These are phyloP conservation scores for Tuber brumale DNA, from an alignment of 495 filamentous ascomycete genomes.

Conservation along the genomic window DNA sequence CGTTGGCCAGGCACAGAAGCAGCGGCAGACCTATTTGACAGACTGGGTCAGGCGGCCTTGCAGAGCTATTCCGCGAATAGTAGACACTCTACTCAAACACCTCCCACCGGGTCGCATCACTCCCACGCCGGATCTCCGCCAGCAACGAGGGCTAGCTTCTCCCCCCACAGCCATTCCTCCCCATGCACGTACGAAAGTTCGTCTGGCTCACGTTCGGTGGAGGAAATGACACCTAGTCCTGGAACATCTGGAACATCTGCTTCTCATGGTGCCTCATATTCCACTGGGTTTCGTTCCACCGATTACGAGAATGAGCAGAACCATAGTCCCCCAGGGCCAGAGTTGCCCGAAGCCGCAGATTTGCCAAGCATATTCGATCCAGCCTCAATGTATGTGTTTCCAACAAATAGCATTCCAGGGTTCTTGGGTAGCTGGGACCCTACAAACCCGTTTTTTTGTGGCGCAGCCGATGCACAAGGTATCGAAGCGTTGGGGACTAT, in stretches of 20 bases:
- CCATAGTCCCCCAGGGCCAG: constrained; percentile 16
- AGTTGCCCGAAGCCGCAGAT: constrained; percentile 17
- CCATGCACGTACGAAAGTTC: constrained; percentile 21
- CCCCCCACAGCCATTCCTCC: constrained; percentile 11
- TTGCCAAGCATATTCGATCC: constrained; percentile 38
- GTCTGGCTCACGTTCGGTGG: constrained; percentile 17
- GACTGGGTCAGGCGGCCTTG: constrained; percentile 72
- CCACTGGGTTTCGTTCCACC: constrained; percentile 9
- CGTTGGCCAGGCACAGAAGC: constrained; percentile 84
- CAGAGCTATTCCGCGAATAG: constrained; percentile 63
- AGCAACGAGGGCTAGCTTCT: not conserved
- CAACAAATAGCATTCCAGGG: constrained; percentile 11
- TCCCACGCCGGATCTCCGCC: constrained; percentile 20
- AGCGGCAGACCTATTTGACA: constrained; percentile 71
- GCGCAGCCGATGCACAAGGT: constrained; percentile 10
- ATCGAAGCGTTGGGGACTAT: constrained; percentile 15
- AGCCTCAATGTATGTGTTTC: constrained; percentile 15
- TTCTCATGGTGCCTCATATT: constrained; percentile 18
- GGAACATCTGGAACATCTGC: constrained; percentile 19
- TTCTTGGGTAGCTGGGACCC: constrained; percentile 23
- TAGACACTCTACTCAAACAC: not conserved
- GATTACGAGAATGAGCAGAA: constrained; percentile 12
- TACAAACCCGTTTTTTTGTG: constrained; percentile 14
- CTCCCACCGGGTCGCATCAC: constrained; percentile 7
- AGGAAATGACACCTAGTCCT: constrained; percentile 33